Evolutionary conservation across 106 monocot species (phyloP), one percentile per base, ranked within the genome.

Genomic region (Allium fistulosum): DNA sequence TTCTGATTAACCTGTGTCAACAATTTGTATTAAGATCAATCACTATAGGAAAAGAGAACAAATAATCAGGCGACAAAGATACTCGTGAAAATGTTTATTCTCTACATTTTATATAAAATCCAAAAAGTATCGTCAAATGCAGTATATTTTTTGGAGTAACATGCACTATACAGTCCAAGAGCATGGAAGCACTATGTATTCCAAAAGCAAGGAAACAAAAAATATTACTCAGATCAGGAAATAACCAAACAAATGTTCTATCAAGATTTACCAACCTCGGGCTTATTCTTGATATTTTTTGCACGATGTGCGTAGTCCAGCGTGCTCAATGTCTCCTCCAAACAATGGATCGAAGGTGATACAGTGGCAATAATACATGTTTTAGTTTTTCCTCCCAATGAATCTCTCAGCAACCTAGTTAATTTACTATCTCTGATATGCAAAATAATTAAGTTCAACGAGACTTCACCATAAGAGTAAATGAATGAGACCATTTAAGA

Each of bases 311-410:
- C 97, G 80, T 99, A 99, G 79, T 99, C 89, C 51, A 99, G 77
- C 53, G 97, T 99, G 77, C 90, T 99, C 51, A 99, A 56, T 74
- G 97, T 99, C 84, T 99, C 97, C 72, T 99, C 97, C 79, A 99
- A 76, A 78, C 92, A 93, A 64, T 87, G 75, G 69, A 93, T 78
- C 18, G 97, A 92, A 72, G 97, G 87, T 62, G 97, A 90, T 68
- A 99, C 62, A 51, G 92, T 99, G 22, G 97, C 97, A 83, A 99
- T 99, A 65, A 99, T 99, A 66, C 97, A 99, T 9, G 97, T 99
- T 72, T 99, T 99, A 68, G 97, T 99, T 81, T 87, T 99, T 22
- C 97, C 97, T 81, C 97, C 97, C 72, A 99, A 72, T 9, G 97
- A 99, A 56, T 99, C 97, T 74, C 97, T 92, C 65, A 99, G 75